Evolutionary conservation across 257 asterid species (phyloP), one percentile per base, ranked within the genome.

Genomic region (Scutellaria baicalensis): DNA sequence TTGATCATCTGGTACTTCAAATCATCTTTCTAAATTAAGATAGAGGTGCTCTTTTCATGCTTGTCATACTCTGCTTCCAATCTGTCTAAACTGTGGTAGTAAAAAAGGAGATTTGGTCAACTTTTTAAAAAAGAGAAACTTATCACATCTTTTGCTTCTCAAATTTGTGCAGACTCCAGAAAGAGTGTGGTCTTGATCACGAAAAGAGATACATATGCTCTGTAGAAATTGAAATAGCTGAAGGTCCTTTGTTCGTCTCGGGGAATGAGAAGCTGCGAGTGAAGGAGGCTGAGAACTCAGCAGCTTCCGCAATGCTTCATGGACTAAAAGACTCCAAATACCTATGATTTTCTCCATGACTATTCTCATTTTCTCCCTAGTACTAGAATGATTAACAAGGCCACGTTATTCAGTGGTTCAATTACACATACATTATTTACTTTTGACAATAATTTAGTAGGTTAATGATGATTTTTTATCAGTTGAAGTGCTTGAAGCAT

Each of bases 231-330:
- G 77, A 81, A 76, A 54, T 80, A 17, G 36, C 59, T 13, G 79
- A 74, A 17, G 69, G 67, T 0, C 20, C 74, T 44, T 77, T 87
- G 42, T 54, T 59, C 6, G 66, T 66, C 58, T 38, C 0, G 21
- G 96, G 99, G 51, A 77, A 59, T 0, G 96, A 84, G 70, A 93
- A 76, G 77, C 14, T 68, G 3, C 77, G 90, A 45, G 65, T 85
- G 58, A 87, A 71, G 75, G 93, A 85, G 38, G 88, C 99, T 0
- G 97, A 89, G 74, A 87, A 69, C 76, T 91, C 97, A 51, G 99
- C 99, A 17, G 97, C 99, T 70, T 82, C 85, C 11, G 16, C 13
- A 20, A 84, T 93, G 93, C 78, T 93, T 35, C 59, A 8, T 43
- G 81, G 78, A 39, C 81, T 90, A 21, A 78, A 70, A 66, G 74